Percentiles rank a stretch among this genome's conserved stretches.
Conservation (phyloP, 2,329 filamentous ascomycete species). For the Ophiosphaerella korrae region DNA sequence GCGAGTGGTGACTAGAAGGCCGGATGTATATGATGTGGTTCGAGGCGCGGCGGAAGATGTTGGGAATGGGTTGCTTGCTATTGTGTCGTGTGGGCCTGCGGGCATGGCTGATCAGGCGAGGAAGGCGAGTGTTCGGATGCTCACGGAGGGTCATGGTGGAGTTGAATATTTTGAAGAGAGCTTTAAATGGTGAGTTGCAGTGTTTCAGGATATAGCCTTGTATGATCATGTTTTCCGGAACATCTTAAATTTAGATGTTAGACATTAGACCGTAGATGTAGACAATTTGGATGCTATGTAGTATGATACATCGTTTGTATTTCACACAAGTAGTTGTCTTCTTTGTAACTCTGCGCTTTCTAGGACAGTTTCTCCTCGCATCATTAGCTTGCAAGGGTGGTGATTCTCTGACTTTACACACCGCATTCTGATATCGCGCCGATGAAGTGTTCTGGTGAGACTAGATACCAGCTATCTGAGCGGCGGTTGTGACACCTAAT, state of each 20-base stretch:
- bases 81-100: constrained; percentile 54
- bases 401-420: no score
- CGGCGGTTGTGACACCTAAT: no score
- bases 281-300: not conserved
- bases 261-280: not conserved
- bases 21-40: constrained; percentile 46
- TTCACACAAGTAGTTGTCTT: no score
- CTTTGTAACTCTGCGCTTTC: no score
- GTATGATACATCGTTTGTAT: no score
- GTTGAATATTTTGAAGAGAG: constrained; percentile 55
- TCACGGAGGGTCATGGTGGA: constrained; percentile 26
- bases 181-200: constrained; percentile 49
- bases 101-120: constrained; percentile 54
- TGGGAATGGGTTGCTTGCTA: constrained; percentile 37
- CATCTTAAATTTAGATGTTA: no score
- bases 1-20: constrained; percentile 43
- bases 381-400: no score
- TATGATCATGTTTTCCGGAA: not conserved
- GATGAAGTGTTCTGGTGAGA: no score
- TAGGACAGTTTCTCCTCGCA: no score
- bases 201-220: not conserved
- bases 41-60: constrained; percentile 38
- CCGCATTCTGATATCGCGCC: no score
- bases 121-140: constrained; percentile 45
- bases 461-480: no score